Evolutionary conservation across 495 filamentous ascomycete genomes (phyloP).

Genomic region (Aspergillus kassunensis): DNA sequence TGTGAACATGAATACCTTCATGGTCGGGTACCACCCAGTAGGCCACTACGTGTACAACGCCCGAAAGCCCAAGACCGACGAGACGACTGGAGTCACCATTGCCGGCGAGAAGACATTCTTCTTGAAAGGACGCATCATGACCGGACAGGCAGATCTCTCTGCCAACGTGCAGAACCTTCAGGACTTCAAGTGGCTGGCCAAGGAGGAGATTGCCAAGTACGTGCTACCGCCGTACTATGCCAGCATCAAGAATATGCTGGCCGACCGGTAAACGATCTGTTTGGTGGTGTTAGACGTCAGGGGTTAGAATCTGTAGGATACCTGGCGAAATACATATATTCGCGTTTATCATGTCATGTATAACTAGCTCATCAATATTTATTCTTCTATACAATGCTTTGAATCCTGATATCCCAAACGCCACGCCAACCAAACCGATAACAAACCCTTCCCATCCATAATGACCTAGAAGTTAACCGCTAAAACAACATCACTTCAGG

Average conservation of each 20-base stretch:
- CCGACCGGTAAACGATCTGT: conserved; percentile 52
- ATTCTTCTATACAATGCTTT: conserved; percentile 4
- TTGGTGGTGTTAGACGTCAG: conserved; percentile 13
- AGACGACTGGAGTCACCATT: conserved; percentile 30
- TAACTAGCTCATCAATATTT: conserved; percentile 37
- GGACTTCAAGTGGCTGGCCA: conserved; percentile 90
- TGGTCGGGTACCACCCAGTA: conserved; percentile 85
- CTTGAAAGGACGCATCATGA: conserved; percentile 92
- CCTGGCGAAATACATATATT: conserved; percentile 38
- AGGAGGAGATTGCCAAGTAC: conserved; percentile 72
- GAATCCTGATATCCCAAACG: not conserved
- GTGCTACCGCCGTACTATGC: conserved; percentile 64
- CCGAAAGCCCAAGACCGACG: conserved; percentile 30
- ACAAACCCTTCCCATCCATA: not conserved
- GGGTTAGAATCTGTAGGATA: conserved; percentile 2
- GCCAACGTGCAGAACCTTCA: conserved; percentile 65
- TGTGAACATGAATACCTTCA: conserved; percentile 98
- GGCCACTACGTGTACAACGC: conserved; percentile 64
- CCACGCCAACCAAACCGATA: conserved; percentile 26
- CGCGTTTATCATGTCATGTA: conserved; percentile 39
- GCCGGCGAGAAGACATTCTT: conserved; percentile 85
- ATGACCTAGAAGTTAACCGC: not conserved
- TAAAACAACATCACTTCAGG: conserved; percentile 47
- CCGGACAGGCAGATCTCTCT: conserved; percentile 81
- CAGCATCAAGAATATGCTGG: conserved; percentile 75